Evolutionary conservation across 1,284 basidiomycete genomes (phyloP).

Genomic region (Ustilago trichophora): DNA sequence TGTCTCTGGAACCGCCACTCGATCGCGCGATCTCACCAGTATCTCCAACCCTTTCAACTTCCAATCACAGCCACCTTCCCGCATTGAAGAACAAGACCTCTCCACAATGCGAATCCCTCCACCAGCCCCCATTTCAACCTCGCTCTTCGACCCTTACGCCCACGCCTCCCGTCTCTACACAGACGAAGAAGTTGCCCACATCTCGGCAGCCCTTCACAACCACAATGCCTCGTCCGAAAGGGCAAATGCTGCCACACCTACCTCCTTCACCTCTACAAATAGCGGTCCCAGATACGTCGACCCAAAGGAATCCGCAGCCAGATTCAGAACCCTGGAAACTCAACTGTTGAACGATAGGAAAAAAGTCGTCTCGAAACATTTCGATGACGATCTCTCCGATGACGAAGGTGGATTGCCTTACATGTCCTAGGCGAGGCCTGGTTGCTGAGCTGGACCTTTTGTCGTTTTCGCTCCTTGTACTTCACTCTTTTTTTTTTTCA

Average conservation of each 20-base stretch:
- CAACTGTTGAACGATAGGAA: slow-evolving; percentile 33
- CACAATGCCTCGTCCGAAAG: neutral
- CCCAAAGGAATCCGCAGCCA: slow-evolving; percentile 24
- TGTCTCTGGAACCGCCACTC: neutral
- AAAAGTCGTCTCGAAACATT: slow-evolving; percentile 14
- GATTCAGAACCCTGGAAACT: slow-evolving; percentile 28
- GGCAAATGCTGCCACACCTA: slow-evolving; percentile 10
- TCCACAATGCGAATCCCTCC: slow-evolving; percentile 27
- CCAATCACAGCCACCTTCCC: neutral
- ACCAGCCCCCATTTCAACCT: slow-evolving; percentile 20
- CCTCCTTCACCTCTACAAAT: slow-evolving; percentile 4
- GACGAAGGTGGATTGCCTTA: slow-evolving; percentile 33
- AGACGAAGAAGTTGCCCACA: slow-evolving; percentile 4
- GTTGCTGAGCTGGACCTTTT: neutral
- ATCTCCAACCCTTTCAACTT: neutral
- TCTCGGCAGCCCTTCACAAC: slow-evolving; percentile 4
- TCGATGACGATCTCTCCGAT: slow-evolving; percentile 17
- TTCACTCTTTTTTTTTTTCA: neutral
- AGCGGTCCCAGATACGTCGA: slow-evolving; percentile 29
- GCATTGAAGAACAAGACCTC: slow-evolving; percentile 6
- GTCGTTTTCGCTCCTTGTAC: slow-evolving; percentile 1
- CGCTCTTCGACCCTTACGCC: slow-evolving; percentile 34
- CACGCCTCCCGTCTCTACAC: slow-evolving; percentile 31
- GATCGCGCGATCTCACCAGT: slow-evolving; percentile 16
- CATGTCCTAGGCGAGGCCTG: slow-evolving; percentile 16